A percentile compares a stretch with the other conserved stretches of the same genome.
Conservation (phyloP, 1,139 yeast species). For the Geotrichum cucujoidarum region DNA sequence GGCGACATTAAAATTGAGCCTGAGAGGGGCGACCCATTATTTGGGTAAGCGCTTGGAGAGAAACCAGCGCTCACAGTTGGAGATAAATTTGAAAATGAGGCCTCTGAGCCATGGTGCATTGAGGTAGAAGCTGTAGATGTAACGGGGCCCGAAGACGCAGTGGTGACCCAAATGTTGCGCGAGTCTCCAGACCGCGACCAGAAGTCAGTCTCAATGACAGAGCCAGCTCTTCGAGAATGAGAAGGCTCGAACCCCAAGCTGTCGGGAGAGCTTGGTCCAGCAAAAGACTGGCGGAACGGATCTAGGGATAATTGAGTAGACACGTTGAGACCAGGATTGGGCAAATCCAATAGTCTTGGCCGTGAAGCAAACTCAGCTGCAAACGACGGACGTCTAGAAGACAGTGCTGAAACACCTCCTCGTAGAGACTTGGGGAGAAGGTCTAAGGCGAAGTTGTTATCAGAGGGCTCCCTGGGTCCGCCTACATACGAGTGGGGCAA, state of each 20-base stretch:
- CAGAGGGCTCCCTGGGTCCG: background rate
- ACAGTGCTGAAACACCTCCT: constrained; percentile 24
- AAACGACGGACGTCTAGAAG: constrained; percentile 35
- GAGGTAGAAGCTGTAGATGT: constrained; percentile 1
- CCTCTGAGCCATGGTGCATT: background rate
- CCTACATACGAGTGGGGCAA: background rate
- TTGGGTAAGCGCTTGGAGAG: constrained; percentile 2
- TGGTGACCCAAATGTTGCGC: constrained; percentile 7
- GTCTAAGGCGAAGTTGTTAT: constrained; percentile 8
- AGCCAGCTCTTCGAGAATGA: background rate
- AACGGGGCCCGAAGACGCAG: constrained; percentile 1
- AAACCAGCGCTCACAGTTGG: constrained; percentile 3
- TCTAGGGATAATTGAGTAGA: background rate
- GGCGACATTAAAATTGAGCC: constrained; percentile 6
- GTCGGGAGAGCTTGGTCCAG: background rate
- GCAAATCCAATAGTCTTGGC: constrained; percentile 22
- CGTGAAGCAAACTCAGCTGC: constrained; percentile 36
- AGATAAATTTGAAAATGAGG: background rate
- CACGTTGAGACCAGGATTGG: constrained; percentile 2
- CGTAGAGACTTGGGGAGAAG: constrained; percentile 22
- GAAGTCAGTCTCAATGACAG: constrained; percentile 4
- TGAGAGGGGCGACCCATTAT: background rate
- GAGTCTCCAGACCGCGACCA: constrained; percentile 5
- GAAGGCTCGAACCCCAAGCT: background rate
- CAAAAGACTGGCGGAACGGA: background rate